Evolutionary conservation across 768 basidiomycete species (phyloP).

Genomic region (Nevesoporus exiguus): DNA sequence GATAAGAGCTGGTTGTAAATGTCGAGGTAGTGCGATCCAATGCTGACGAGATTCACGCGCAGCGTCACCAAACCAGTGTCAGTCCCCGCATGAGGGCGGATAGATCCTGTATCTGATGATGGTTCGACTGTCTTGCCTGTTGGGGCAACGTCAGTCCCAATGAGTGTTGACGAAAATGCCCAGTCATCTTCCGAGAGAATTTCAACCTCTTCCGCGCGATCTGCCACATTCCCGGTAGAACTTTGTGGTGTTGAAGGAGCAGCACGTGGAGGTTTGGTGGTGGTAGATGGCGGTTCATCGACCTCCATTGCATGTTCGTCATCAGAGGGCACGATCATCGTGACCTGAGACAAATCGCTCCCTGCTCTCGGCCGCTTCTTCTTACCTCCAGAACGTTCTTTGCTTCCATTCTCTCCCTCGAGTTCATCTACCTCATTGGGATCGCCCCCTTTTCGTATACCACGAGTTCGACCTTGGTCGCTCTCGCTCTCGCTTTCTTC

Average conservation of each 20-base stretch:
- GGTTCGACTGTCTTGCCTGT: slow-evolving; percentile 10
- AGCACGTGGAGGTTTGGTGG: slow-evolving; percentile 11
- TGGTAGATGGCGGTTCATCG: slow-evolving; percentile 20
- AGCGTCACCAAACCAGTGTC: slow-evolving; percentile 15
- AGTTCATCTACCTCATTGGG: slow-evolving; percentile 19
- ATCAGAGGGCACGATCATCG: slow-evolving; percentile 21
- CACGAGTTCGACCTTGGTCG: slow-evolving; percentile 7
- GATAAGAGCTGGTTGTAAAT: slow-evolving; percentile 8
- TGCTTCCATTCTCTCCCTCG: background rate
- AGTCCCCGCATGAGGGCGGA: background rate
- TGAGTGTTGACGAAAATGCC: slow-evolving; percentile 25
- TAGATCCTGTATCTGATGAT: background rate
- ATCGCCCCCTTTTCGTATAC: background rate
- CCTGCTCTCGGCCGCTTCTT: slow-evolving; percentile 12
- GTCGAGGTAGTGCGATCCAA: slow-evolving; percentile 23
- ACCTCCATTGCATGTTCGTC: slow-evolving; percentile 28
- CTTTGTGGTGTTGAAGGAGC: background rate
- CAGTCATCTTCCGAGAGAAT: slow-evolving; percentile 16
- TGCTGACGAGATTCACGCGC: slow-evolving; percentile 17
- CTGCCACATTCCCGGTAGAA: background rate
- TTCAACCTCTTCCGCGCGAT: slow-evolving; percentile 1
- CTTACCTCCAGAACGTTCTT: background rate
- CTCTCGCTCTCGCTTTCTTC: slow-evolving; percentile 14
- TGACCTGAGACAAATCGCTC: slow-evolving; percentile 17
- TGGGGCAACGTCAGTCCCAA: slow-evolving; percentile 18